Evolutionary conservation across 139 green algal species (phyloP), one percentile per base, ranked within the genome.

Genomic region (Helicosporidium sp.): DNA sequence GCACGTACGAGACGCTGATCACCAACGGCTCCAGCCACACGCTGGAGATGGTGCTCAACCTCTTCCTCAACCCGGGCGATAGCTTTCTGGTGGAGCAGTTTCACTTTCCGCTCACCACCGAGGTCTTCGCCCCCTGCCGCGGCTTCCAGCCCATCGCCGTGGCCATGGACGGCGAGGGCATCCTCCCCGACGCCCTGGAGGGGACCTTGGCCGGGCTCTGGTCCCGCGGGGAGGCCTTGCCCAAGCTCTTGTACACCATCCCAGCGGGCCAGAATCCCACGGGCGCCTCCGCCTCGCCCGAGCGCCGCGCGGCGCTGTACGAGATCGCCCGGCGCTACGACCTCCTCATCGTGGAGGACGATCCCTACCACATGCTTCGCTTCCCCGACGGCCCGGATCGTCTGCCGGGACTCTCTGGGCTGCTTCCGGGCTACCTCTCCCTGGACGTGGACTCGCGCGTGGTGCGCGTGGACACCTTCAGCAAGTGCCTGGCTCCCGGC

Each of bases 311-410:
- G 6, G 42, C 48, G n/a, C 60, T 90, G n/a, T 80, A 85, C 43
- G 23, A 48, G 46, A 60, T 85, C 33, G 65, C 62, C 53, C 43
- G 54, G 18, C 33, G 44, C 23, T 56, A 70, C 41, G 60, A 66
- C 54, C 49, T 85, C 10, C 35, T 88, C 19, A 75, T 91, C 26
- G 10, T 91, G 12, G 80, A 91, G 60, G 80, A 91, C 46, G 80
- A 91, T 54, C 77, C 80, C 4, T 91, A 87, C 63, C 78, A 56
- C 55, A 85, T 72, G 58, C 68, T 91, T 6, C 69, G 83, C 49
- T 80, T 64, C 48, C 41, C 41, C 2, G 35, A 39, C 40, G 49
- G 48, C 37, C 48, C 39, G 16, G 23, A 41, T 13, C 54, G 42
- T 33, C 49, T 57, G 41, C 15, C 3, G 3, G 22, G 28, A 41